Conservation (phyloP, 495 filamentous ascomycete species). For the Penicillium simplicissimum region DNA sequence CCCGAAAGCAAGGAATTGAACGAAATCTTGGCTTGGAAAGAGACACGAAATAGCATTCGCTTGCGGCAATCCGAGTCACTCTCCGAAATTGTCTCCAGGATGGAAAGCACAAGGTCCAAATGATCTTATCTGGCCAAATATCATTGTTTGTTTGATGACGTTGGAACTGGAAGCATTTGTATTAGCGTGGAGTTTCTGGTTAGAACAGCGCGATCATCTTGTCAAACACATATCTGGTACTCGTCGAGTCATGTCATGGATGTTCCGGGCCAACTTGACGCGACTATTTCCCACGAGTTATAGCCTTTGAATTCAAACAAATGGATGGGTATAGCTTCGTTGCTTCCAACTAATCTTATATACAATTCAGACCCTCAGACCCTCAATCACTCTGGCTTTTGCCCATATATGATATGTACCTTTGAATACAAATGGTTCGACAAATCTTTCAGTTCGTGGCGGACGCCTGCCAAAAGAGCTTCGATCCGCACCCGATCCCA, state of each 20-base stretch:
- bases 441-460: constrained; percentile 53
- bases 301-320: background rate
- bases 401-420: constrained; percentile 42
- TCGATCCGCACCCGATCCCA: constrained; percentile 55
- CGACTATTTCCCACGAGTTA: background rate
- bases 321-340: constrained; percentile 2
- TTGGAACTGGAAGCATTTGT: background rate
- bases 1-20: constrained; percentile 14
- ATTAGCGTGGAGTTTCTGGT: background rate
- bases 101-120: constrained; percentile 11
- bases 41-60: constrained; percentile 16
- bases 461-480: constrained; percentile 52
- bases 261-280: background rate
- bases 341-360: constrained; percentile 5
- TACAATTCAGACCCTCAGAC: background rate
- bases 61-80: constrained; percentile 17
- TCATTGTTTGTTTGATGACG: background rate
- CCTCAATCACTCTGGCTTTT: constrained; percentile 27
- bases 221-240: background rate
- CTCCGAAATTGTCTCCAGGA: constrained; percentile 15
- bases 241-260: background rate
- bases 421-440: constrained; percentile 48
- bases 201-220: background rate
- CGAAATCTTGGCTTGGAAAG: constrained; percentile 12
- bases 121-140: background rate